phyloP scores from a whole-genome alignment of 441 rosid genomes.

The Erysimum pusillum region DNA sequence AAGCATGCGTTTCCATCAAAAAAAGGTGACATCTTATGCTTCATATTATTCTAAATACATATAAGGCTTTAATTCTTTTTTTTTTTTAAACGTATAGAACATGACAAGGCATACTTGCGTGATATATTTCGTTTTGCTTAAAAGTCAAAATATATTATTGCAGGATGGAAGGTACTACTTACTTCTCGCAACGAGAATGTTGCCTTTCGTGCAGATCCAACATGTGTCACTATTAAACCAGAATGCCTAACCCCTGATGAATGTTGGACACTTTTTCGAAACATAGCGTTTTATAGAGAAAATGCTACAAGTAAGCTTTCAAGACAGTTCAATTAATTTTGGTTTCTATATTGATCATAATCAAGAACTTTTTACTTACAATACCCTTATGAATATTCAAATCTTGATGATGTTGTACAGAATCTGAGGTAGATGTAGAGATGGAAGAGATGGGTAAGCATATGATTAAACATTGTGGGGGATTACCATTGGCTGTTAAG shows the following conservation, averaged over 20 bases:
- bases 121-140: background rate
- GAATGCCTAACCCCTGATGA: slow-evolving; percentile 20
- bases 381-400: background rate
- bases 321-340: background rate
- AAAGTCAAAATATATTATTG: background rate
- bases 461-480: background rate
- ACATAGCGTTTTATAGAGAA: slow-evolving; percentile 23
- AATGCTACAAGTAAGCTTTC: background rate
- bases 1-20: slow-evolving; percentile 26
- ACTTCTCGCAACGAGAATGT: slow-evolving; percentile 40
- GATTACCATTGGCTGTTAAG: slow-evolving; percentile 17
- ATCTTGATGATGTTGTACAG: background rate
- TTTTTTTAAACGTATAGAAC: too few relatives aligned
- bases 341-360: too few relatives aligned
- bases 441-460: slow-evolving; percentile 23
- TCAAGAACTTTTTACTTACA: background rate
- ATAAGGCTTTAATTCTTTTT: background rate
- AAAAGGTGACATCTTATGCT: background rate
- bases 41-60: background rate
- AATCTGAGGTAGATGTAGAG: background rate
- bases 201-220: slow-evolving; percentile 31
- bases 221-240: slow-evolving; percentile 23
- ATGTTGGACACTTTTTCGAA: slow-evolving; percentile 36
- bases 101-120: too few relatives aligned
- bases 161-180: slow-evolving; percentile 35